A percentile compares a stretch with the other conserved stretches of the same genome.
phyloP scores from a whole-genome alignment of 352 stramenopile genomes.

The Nothophytophthora sp. region DNA sequence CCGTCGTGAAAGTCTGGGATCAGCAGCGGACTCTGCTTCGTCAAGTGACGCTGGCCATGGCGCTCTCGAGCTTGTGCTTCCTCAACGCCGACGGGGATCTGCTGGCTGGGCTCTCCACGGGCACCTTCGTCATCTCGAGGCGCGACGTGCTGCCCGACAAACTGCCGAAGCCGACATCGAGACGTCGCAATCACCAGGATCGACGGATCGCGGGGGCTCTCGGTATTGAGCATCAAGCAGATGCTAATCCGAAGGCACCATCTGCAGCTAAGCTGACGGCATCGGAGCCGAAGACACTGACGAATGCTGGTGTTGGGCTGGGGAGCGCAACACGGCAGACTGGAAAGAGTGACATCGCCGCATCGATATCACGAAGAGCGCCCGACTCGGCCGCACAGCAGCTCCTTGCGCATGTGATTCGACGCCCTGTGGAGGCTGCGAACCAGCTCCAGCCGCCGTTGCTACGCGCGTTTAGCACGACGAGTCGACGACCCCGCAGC shows the following conservation, averaged over 20 bases:
- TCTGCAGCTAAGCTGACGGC: background rate
- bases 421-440: slow-evolving; percentile 21
- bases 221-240: background rate
- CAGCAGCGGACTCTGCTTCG: slow-evolving; percentile 57
- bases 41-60: slow-evolving; percentile 56
- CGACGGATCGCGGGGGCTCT: slow-evolving; percentile 4
- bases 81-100: slow-evolving; percentile 66
- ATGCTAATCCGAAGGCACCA: background rate
- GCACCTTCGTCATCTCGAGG: slow-evolving; percentile 61
- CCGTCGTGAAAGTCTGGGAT: slow-evolving; percentile 74
- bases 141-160: slow-evolving; percentile 63
- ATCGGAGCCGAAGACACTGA: background rate
- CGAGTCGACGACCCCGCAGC: background rate
- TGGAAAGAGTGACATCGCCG: slow-evolving; percentile 2
- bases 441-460: slow-evolving; percentile 18
- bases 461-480: slow-evolving; percentile 7
- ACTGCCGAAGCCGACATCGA: slow-evolving; percentile 16
- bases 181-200: slow-evolving; percentile 5
- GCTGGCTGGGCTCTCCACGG: slow-evolving; percentile 47
- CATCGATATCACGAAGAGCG: slow-evolving; percentile 1
- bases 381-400: slow-evolving; percentile 22
- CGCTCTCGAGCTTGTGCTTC: slow-evolving; percentile 67
- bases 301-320: background rate
- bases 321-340: background rate
- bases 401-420: slow-evolving; percentile 24